Percentiles rank a stretch among this genome's conserved stretches.
Evolutionary conservation across 2,329 filamentous ascomycete species (phyloP).

Genomic region (Gliomastix tumulicola): DNA sequence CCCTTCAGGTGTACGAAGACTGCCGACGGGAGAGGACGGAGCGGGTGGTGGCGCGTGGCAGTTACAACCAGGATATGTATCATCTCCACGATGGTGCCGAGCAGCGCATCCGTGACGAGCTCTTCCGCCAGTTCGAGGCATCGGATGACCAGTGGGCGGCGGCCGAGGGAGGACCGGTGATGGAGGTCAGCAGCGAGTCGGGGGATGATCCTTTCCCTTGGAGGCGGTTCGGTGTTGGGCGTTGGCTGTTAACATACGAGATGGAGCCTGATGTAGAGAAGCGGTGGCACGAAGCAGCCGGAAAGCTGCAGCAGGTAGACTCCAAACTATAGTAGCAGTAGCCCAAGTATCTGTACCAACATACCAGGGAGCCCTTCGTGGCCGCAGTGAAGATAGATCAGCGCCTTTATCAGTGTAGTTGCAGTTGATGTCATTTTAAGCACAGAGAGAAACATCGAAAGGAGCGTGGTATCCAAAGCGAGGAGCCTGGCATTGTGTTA

Average conservation of each 20-base stretch:
- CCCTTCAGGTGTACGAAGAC: slow-evolving; percentile 43
- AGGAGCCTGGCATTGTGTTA: too few relatives aligned
- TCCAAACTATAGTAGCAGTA: too few relatives aligned
- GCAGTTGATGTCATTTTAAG: too few relatives aligned
- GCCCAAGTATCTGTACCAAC: too few relatives aligned
- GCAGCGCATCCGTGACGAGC: slow-evolving; percentile 43
- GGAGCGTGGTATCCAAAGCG: too few relatives aligned
- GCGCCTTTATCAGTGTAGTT: too few relatives aligned
- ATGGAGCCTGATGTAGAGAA: slow-evolving; percentile 27
- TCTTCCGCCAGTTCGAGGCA: slow-evolving; percentile 19
- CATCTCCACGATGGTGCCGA: slow-evolving; percentile 52
- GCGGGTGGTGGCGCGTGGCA: slow-evolving; percentile 51
- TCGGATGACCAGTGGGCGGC: slow-evolving; percentile 20
- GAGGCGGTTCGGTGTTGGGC: slow-evolving; percentile 28
- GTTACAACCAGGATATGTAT: slow-evolving; percentile 55
- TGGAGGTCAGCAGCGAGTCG: slow-evolving; percentile 18
- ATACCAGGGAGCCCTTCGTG: too few relatives aligned
- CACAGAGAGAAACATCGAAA: too few relatives aligned
- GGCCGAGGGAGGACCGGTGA: slow-evolving; percentile 8
- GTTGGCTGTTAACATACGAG: slow-evolving; percentile 31
- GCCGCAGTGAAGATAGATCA: too few relatives aligned
- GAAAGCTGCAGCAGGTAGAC: too few relatives aligned
- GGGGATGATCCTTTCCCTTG: slow-evolving; percentile 32
- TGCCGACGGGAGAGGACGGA: slow-evolving; percentile 52
- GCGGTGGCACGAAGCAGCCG: slow-evolving; percentile 20